Evolutionary conservation across 2,329 filamentous ascomycete genomes (phyloP).

Genomic region (Calonectria pteridis): DNA sequence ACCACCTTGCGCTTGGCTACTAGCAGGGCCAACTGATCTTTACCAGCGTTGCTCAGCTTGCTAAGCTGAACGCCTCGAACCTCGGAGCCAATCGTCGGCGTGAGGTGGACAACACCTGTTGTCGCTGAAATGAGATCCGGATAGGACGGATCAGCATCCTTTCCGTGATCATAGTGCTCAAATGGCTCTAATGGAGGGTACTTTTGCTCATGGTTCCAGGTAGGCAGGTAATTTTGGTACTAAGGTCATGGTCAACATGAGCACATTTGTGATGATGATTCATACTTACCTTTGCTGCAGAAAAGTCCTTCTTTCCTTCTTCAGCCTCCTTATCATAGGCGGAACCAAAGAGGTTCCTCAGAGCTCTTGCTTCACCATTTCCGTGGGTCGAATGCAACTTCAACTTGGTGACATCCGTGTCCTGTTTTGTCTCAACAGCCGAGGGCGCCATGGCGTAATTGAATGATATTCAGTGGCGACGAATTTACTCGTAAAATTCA

Average conservation of each 20-base stretch:
- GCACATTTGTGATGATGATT: not conserved
- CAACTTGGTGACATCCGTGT: not conserved
- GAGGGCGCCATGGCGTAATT: not conserved
- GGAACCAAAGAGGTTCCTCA: not conserved
- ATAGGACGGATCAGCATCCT: constrained; percentile 48
- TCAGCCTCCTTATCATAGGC: not conserved
- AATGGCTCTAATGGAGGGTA: constrained; percentile 3
- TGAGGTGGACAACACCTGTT: constrained; percentile 34
- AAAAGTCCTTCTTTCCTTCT: not conserved
- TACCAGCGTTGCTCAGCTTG: constrained; percentile 52
- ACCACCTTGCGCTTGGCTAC: constrained; percentile 56
- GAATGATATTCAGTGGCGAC: not conserved
- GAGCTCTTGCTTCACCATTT: not conserved
- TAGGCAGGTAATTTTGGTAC: constrained; percentile 12
- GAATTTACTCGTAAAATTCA: not conserved
- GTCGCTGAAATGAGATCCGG: constrained; percentile 40
- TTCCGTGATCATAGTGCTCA: constrained; percentile 40
- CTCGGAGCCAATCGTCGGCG: constrained; percentile 53
- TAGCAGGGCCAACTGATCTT: constrained; percentile 57
- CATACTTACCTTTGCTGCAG: not conserved
- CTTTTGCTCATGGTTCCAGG: not conserved
- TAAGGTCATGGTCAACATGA: not conserved
- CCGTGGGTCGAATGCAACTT: not conserved
- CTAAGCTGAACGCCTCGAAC: constrained; percentile 55
- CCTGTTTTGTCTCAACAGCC: not conserved